Evolutionary conservation across 495 filamentous ascomycete genomes (phyloP).

Genomic region (Penicillium chermesinum): DNA sequence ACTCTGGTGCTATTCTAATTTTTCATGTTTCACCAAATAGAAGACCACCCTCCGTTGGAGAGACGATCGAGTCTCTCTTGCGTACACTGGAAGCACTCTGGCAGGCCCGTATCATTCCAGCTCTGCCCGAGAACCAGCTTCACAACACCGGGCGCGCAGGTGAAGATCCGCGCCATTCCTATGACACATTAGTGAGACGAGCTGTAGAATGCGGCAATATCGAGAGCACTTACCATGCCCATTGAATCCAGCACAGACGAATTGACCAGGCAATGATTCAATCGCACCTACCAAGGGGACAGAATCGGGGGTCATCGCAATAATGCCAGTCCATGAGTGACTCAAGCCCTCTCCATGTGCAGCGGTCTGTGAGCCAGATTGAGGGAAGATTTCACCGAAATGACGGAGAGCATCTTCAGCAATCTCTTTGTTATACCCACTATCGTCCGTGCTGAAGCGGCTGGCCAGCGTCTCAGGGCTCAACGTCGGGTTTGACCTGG

Average conservation of each 20-base stretch:
- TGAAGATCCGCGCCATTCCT: slow-evolving; percentile 35
- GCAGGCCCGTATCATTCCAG: slow-evolving; percentile 24
- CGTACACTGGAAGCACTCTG: slow-evolving; percentile 27
- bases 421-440: slow-evolving; percentile 23
- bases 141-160: slow-evolving; percentile 25
- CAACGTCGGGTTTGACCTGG: slow-evolving; percentile 24
- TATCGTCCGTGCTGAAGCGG: slow-evolving; percentile 24
- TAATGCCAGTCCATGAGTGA: slow-evolving; percentile 31
- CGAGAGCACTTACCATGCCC: slow-evolving; percentile 23
- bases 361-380: not conserved
- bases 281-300: slow-evolving; percentile 30
- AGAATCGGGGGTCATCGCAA: slow-evolving; percentile 30
- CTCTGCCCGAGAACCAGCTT: slow-evolving; percentile 19
- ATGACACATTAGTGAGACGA: not conserved
- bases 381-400: slow-evolving; percentile 20
- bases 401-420: slow-evolving; percentile 20
- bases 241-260: slow-evolving; percentile 33
- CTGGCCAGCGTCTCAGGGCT: slow-evolving; percentile 16
- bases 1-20: too few relatives aligned
- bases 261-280: slow-evolving; percentile 23
- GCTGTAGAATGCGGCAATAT: too few relatives aligned
- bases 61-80: slow-evolving; percentile 14
- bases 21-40: slow-evolving; percentile 17
- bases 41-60: slow-evolving; percentile 15
- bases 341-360: slow-evolving; percentile 27